Percentiles rank a stretch among this genome's conserved stretches.
These are phyloP conservation scores for Calonectria naviculata DNA, from an alignment of 2,329 filamentous ascomycete species.

Conservation along the genomic window DNA sequence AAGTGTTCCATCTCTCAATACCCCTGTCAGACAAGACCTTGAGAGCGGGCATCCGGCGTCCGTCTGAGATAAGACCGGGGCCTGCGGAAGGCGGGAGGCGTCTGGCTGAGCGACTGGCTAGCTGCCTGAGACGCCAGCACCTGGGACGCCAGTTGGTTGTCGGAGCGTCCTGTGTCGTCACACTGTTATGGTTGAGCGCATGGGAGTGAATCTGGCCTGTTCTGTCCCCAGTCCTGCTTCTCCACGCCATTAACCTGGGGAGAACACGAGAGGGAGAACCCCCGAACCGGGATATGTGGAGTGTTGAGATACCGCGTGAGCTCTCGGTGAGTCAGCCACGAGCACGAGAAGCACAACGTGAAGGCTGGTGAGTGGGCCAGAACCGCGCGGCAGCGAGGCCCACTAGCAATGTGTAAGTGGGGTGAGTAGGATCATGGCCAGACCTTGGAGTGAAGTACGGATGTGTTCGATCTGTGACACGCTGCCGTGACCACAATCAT, in stretches of 20 bases:
- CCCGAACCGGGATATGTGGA: constrained; percentile 12
- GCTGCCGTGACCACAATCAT: constrained; percentile 3
- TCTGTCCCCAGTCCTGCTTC: neutral
- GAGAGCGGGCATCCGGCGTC: neutral
- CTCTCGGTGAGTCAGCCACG: constrained; percentile 20
- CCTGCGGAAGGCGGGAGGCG: neutral
- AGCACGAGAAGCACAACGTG: constrained; percentile 7
- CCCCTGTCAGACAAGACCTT: constrained; percentile 6
- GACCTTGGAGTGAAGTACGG: neutral
- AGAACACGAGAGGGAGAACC: constrained; percentile 8
- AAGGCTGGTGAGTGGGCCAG: constrained; percentile 9
- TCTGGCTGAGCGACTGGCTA: constrained; percentile 6
- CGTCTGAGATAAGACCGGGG: constrained; percentile 22
- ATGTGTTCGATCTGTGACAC: neutral
- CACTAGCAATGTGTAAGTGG: constrained; percentile 1
- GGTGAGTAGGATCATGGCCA: neutral
- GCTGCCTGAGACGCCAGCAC: constrained; percentile 1
- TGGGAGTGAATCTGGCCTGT: neutral
- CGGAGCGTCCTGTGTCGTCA: neutral
- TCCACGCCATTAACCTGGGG: constrained; percentile 4
- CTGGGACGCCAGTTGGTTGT: neutral
- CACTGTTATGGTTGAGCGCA: neutral
- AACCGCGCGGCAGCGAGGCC: constrained; percentile 13
- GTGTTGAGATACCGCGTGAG: constrained; percentile 12
- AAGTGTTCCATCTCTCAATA: constrained; percentile 1